phyloP scores from a whole-genome alignment of 345 rosid species.

The Sonneratia alba region DNA sequence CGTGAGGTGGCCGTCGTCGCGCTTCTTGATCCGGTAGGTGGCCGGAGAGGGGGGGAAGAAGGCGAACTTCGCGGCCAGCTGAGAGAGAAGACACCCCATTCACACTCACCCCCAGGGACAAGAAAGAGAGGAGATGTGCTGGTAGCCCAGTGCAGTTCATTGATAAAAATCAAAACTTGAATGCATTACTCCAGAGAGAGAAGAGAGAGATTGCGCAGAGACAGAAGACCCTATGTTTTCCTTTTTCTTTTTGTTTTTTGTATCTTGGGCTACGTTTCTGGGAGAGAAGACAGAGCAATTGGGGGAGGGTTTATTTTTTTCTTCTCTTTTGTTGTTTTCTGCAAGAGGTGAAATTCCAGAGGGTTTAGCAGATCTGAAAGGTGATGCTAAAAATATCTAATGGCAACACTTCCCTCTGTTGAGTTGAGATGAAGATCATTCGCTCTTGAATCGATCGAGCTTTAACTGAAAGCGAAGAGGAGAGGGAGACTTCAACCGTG shows the following conservation, averaged over 20 bases:
- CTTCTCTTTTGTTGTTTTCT: not conserved
- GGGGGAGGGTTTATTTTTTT: not conserved
- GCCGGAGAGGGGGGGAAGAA: constrained; percentile 98
- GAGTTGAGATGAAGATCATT: constrained; percentile 4
- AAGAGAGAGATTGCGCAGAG: not conserved
- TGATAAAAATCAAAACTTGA: constrained; percentile 19
- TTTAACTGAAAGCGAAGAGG: not conserved
- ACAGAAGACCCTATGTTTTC: not conserved
- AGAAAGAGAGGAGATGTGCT: constrained; percentile 8
- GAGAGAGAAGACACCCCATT: constrained; percentile 97
- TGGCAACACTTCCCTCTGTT: not conserved
- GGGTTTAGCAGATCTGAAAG: not conserved
- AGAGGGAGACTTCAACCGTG: not conserved
- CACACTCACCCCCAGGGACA: constrained; percentile 14
- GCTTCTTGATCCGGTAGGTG: constrained; percentile 67
- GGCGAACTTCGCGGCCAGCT: constrained; percentile 90
- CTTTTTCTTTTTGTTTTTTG: not conserved
- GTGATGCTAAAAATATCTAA: not conserved
- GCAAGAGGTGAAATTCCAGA: not conserved
- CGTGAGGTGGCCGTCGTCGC: constrained; percentile 51
- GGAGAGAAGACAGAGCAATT: not conserved
- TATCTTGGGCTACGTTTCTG: not conserved
- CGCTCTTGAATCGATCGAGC: constrained; percentile 10
- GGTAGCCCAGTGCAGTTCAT: constrained; percentile 26
- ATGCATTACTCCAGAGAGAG: constrained; percentile 15